Conservation (phyloP, 129 eudicot genomes). For the Ambrosia artemisiifolia region DNA sequence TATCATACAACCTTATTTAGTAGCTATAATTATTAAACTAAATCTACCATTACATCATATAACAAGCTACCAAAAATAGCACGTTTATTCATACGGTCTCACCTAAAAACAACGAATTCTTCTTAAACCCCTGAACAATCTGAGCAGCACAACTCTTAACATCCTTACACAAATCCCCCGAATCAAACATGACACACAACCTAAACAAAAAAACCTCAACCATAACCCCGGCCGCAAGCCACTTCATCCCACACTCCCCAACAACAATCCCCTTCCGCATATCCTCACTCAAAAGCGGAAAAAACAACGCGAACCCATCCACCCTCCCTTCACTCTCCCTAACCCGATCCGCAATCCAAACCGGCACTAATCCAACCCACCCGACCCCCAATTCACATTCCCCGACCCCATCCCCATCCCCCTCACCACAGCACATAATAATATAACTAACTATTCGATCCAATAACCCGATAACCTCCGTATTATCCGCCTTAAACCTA, state of each 20-base stretch:
- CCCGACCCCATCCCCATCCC: conserved; percentile 15
- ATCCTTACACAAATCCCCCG: conserved; percentile 11
- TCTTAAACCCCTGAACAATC: conserved; percentile 26
- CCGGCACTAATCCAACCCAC: conserved; percentile 39
- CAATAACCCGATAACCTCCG: conserved; percentile 44
- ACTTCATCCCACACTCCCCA: conserved; percentile 37
- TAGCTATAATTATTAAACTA: background rate
- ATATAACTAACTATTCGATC: conserved; percentile 46
- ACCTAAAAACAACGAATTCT: conserved; percentile 31
- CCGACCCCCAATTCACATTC: conserved; percentile 29
- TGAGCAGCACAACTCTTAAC: conserved; percentile 29
- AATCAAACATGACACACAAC: conserved; percentile 35
- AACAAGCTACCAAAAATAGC: background rate
- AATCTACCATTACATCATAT: background rate
- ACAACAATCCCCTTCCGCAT: conserved; percentile 19
- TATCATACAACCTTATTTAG: background rate
- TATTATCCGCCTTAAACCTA: conserved; percentile 9
- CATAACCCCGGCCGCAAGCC: conserved; percentile 55
- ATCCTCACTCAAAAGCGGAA: conserved; percentile 43
- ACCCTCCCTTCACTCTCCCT: conserved; percentile 16
- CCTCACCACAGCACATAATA: conserved; percentile 38
- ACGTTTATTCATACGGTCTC: conserved; percentile 15
- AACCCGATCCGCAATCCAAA: conserved; percentile 50
- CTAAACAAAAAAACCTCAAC: conserved; percentile 43
- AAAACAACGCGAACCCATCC: conserved; percentile 44